Evolutionary conservation across 2,329 filamentous ascomycete species (phyloP).

Genomic region (Aspergillus pseudonomiae): DNA sequence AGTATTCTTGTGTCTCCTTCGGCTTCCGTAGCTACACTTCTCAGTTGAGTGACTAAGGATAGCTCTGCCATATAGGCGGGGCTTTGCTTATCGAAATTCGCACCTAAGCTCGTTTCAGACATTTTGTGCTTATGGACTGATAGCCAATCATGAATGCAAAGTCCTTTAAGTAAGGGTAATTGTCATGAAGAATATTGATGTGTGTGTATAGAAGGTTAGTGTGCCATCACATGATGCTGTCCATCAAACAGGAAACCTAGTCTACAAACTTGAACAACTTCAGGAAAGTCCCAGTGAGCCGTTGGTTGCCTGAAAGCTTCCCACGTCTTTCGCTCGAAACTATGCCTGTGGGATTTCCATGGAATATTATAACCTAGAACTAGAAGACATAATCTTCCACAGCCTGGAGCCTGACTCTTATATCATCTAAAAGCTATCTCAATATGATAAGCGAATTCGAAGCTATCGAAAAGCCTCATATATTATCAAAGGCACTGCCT

Average conservation of each 20-base stretch:
- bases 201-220: not conserved
- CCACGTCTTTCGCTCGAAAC: not conserved
- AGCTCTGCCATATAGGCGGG: not conserved
- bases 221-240: constrained; percentile 3
- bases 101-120: not conserved
- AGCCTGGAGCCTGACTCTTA: not conserved
- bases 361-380: not conserved
- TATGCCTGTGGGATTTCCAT: not conserved
- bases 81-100: not conserved
- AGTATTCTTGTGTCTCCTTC: not conserved
- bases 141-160: not conserved
- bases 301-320: not conserved
- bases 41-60: not conserved
- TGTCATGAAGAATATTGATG: not conserved
- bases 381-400: not conserved
- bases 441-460: not conserved
- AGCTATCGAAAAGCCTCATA: not conserved
- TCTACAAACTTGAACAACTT: not conserved
- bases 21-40: not conserved
- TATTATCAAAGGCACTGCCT: not conserved
- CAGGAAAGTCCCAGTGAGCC: not conserved
- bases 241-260: not conserved
- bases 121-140: not conserved
- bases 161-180: not conserved
- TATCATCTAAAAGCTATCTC: not conserved